These are phyloP conservation scores for Fraxinus greggii DNA, from an alignment of 305 asterid genomes.

Conservation along the genomic window DNA sequence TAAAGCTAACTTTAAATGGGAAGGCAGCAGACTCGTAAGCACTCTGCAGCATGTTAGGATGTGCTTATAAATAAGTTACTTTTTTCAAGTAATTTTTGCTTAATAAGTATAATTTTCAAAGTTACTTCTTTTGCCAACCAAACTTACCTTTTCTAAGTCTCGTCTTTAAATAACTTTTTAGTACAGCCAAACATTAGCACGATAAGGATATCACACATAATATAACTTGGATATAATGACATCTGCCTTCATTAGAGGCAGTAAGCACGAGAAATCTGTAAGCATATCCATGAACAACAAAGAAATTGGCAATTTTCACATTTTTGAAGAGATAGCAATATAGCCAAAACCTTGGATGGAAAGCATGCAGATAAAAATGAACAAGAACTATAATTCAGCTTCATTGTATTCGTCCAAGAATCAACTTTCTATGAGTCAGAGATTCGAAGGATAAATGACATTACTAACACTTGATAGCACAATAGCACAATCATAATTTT, in stretches of 20 bases:
- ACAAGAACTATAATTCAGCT: not conserved
- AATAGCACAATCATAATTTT: slow-evolving; percentile 7
- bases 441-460: not conserved
- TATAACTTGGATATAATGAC: not conserved
- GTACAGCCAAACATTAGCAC: not conserved
- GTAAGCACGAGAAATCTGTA: not conserved
- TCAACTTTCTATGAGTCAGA: not conserved
- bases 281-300: not conserved
- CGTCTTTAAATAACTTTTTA: not conserved
- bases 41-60: not conserved
- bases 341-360: not conserved
- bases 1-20: not conserved
- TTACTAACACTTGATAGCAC: not conserved
- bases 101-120: not conserved
- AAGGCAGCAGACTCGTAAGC: too few species aligned
- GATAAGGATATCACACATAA: not conserved
- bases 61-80: not conserved
- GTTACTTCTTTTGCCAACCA: not conserved
- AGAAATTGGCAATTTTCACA: not conserved
- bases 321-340: not conserved
- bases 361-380: not conserved
- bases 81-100: not conserved
- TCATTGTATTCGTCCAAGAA: not conserved
- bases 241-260: not conserved
- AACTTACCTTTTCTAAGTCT: not conserved